Conservation (phyloP, 73 alveolate genomes). For the Tetrahymena elliotti region DNA sequence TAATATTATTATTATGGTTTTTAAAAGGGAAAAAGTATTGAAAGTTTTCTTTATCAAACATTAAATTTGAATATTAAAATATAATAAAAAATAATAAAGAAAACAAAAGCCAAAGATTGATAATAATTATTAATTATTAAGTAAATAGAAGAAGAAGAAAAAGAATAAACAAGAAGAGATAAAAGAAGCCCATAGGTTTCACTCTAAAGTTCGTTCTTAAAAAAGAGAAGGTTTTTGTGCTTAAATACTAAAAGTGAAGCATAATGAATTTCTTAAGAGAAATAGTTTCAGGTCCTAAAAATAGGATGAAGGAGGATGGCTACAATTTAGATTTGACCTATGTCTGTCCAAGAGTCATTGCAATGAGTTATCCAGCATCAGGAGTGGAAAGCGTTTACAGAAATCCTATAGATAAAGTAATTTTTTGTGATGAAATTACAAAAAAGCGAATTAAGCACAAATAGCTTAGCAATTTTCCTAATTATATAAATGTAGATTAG, state of each 20-base stretch:
- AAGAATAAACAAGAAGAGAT: neutral
- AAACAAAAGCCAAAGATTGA: neutral
- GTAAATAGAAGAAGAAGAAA: neutral
- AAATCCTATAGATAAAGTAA: constrained; percentile 62
- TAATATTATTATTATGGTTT: neutral
- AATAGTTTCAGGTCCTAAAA: constrained; percentile 52
- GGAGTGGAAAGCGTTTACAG: constrained; percentile 71
- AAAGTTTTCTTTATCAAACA: neutral
- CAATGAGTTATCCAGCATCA: constrained; percentile 79
- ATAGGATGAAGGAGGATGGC: constrained; percentile 46
- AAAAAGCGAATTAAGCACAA: neutral
- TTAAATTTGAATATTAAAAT: neutral
- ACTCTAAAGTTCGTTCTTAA: neutral
- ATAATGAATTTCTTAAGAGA: constrained; percentile 34
- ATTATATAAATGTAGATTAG: neutral
- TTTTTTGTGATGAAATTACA: constrained; percentile 43
- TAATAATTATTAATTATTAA: neutral
- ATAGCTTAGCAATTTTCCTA: neutral
- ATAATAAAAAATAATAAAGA: neutral
- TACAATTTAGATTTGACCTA: constrained; percentile 68
- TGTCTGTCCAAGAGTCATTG: constrained; percentile 64
- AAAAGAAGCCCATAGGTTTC: neutral
- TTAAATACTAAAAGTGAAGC: neutral
- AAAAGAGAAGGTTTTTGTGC: neutral
- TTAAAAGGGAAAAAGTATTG: neutral